Evolutionary conservation across 2,329 filamentous ascomycete species (phyloP), one percentile per base, ranked within the genome.

Genomic region (Byssochlamys sp.): DNA sequence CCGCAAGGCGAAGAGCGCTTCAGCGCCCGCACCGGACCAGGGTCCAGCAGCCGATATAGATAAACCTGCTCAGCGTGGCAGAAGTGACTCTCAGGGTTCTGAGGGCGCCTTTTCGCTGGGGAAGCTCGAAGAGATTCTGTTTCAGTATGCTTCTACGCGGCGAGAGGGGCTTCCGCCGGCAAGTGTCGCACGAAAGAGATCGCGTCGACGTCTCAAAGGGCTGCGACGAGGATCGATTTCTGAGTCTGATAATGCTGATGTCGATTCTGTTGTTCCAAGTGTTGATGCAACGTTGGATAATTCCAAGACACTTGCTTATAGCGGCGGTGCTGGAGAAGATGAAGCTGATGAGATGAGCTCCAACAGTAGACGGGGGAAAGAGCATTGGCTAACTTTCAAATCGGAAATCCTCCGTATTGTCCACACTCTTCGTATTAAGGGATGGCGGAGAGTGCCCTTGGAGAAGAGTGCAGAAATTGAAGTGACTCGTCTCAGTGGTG

Each of bases 241-340:
- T 0, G 92, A 96, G 65, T 95, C 91, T 0, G 92, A 97, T 58
- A 89, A 87, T 63, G 77, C 84, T 14, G 91, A 96, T 61, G 84
- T 84, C n/a, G 90, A 96, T 61, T 80, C 84, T 19, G 74, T 89
- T n/a, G 90, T 95, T 1, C 92, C 92, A 0, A 84, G 83, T 62
- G 95, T 91, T 63, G 90, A 96, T 71, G 90, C 84, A 6, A 78
- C 86, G 52, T 80, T 97, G 24, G 92, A 97, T 74, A 96, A 96
- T 68, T 88, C 89, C 4, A 94, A 92, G 74, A 95, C 91, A 0
- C 78, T 96, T 65, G 84, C 86, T 54, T 95, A 94, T 69, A 80
- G 78, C 12, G 85, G 85, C 26, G 84, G 84, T 19, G 68, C 69
- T 29, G 71, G 68, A 27, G 75, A 77, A 25, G 71, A 72, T 12